These are phyloP conservation scores for Cryptococcus sp. DNA, from an alignment of 1,284 basidiomycete species.

Conservation along the genomic window DNA sequence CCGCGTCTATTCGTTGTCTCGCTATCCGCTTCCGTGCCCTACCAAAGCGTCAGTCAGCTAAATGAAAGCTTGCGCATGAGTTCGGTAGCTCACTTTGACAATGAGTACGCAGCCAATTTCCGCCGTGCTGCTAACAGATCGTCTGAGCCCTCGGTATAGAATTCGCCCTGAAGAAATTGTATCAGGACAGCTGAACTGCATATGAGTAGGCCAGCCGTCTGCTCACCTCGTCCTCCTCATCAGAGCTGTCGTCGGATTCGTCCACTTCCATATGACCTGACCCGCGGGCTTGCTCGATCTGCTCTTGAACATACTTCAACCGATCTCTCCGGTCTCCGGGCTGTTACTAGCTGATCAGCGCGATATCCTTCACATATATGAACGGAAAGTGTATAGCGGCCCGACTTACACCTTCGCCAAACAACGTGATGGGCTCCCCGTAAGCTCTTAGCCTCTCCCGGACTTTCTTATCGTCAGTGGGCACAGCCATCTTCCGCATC, in stretches of 20 bases:
- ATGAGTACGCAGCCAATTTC: constrained; percentile 84
- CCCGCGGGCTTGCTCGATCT: constrained; percentile 69
- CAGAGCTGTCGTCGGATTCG: constrained; percentile 53
- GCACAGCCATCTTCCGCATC: constrained; percentile 89
- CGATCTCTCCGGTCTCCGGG: constrained; percentile 76
- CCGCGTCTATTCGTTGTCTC: constrained; percentile 83
- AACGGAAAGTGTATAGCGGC: constrained; percentile 1
- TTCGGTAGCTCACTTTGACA: constrained; percentile 73
- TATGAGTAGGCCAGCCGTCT: neutral
- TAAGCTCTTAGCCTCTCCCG: constrained; percentile 84
- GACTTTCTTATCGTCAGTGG: constrained; percentile 93
- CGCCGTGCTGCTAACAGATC: constrained; percentile 81
- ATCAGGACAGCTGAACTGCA: constrained; percentile 2
- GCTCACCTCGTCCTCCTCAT: constrained; percentile 67
- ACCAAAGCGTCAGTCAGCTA: constrained; percentile 67
- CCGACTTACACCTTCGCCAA: constrained; percentile 85
- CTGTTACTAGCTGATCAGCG: constrained; percentile 22
- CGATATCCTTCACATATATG: constrained; percentile 31
- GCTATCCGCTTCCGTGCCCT: constrained; percentile 91
- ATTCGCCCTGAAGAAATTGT: constrained; percentile 77
- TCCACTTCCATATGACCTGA: constrained; percentile 61
- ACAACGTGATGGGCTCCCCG: constrained; percentile 93
- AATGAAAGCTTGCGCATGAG: constrained; percentile 14
- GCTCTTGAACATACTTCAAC: constrained; percentile 85
- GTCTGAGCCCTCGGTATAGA: constrained; percentile 88